Evolutionary conservation across 495 filamentous ascomycete genomes (phyloP), one percentile per base, ranked within the genome.

Genomic region (Halenospora varia): DNA sequence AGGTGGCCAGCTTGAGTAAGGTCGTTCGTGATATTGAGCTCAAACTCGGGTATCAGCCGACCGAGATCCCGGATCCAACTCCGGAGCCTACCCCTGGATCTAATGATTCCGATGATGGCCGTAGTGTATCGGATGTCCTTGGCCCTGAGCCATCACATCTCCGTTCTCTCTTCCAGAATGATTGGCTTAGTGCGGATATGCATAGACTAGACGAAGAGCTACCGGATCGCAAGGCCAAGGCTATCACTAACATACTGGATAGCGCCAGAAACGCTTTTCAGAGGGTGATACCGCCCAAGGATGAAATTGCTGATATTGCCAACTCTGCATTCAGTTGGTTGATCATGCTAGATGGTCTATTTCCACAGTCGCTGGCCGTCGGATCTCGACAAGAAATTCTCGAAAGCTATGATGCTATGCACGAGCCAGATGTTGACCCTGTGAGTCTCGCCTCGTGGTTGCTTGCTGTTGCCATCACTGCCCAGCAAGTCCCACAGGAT

Each of bases 181-280:
- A 59, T 50, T 59, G 56, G 56, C 49, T 59, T n/a, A 59, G 51
- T 42, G 56, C 49, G 24, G 50, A 59, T 19, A 59, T 15, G 22
- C 20, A 44, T 18, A 22, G 6, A 15, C 29, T 47, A 41, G 10
- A 48, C 13, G 41, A 48, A 17, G 40, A 40, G 18, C 40, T 46
- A n/a, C 42, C 53, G 15, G 51, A 23, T 25, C 56, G 42, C 13
- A 39, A 59, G 17, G 25, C 50, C 25, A 59, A 44, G 18, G 15
- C 41, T n/a, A 35, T 23, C 25, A 18, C 42, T 20, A 20, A 39
- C 9, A 18, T 59, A 50, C 23, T 39, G 25, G 23, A 59, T 26
- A 48, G 17, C 4, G 56, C 56, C 3, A 60, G 57, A 49, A 10
- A 46, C 22, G 26, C 42, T 29, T 41, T 60, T 1, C 51, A 55